Evolutionary conservation across 2,329 filamentous ascomycete genomes (phyloP).

Genomic region (Coniochaeta prunicola): DNA sequence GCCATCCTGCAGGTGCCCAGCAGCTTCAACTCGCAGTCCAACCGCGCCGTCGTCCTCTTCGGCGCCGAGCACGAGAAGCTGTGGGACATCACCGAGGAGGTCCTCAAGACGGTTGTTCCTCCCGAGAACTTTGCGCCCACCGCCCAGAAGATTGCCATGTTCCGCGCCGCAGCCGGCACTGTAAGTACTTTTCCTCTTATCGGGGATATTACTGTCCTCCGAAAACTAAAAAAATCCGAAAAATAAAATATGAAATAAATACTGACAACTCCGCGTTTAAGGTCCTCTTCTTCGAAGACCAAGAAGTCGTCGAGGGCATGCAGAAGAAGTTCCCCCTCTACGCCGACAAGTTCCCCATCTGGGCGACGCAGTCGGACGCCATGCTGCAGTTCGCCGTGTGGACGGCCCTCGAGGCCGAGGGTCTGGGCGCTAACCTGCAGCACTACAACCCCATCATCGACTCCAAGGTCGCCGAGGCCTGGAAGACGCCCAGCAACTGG

Average conservation of each 20-base stretch:
- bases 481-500: conserved; percentile 67
- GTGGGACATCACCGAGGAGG: conserved; percentile 66
- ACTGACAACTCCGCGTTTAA: conserved; percentile 17
- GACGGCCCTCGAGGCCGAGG: conserved; percentile 76
- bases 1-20: conserved; percentile 65
- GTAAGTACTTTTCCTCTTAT: conserved; percentile 36
- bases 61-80: conserved; percentile 79
- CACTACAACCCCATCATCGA: conserved; percentile 90
- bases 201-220: background rate
- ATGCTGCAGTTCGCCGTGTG: conserved; percentile 80
- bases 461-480: conserved; percentile 58
- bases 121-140: conserved; percentile 53
- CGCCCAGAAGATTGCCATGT: conserved; percentile 36
- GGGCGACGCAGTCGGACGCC: conserved; percentile 68
- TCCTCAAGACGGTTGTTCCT: conserved; percentile 62
- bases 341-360: conserved; percentile 71
- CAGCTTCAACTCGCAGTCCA: conserved; percentile 84
- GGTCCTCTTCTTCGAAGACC: conserved; percentile 84
- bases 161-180: conserved; percentile 69
- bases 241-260: background rate
- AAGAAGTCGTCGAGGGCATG: conserved; percentile 55
- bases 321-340: conserved; percentile 65
- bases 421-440: conserved; percentile 82
- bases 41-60: conserved; percentile 71
- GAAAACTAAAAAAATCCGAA: background rate